A percentile compares a stretch with the other conserved stretches of the same genome.
Conservation (phyloP, 805 yeast species). For the Candida silvatica region DNA sequence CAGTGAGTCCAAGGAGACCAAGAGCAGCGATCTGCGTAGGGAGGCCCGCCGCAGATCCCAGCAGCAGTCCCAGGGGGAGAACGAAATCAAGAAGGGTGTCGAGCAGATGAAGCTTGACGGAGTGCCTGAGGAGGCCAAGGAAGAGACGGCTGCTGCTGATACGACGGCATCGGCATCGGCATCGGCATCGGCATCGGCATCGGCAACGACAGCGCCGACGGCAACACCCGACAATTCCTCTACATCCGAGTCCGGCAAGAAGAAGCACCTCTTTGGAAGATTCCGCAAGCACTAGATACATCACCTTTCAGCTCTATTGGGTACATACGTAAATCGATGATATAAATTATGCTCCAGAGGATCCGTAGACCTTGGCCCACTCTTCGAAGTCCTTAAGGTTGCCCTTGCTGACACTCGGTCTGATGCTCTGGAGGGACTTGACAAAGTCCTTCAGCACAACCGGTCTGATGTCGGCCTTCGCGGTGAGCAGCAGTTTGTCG, state of each 20-base stretch:
- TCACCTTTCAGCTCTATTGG: too few species aligned
- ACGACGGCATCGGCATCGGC: background rate
- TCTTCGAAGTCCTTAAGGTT: slow-evolving; percentile 75
- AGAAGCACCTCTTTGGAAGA: background rate
- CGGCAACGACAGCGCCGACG: too few species aligned
- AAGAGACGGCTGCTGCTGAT: background rate
- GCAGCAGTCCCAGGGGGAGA: too few species aligned
- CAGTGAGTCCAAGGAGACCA: slow-evolving; percentile 24
- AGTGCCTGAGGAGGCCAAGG: too few species aligned
- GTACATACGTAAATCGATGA: too few species aligned
- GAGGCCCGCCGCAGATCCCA: slow-evolving; percentile 10
- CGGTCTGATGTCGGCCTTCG: slow-evolving; percentile 73
- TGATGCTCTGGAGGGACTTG: slow-evolving; percentile 65
- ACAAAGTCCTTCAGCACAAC: slow-evolving; percentile 66
- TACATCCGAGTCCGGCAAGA: too few species aligned
- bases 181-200: background rate
- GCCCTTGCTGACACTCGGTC: slow-evolving; percentile 83
- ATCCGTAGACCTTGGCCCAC: slow-evolving; percentile 84
- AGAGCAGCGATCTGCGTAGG: slow-evolving; percentile 21
- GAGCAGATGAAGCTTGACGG: too few species aligned
- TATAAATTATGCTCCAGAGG: slow-evolving; percentile 65
- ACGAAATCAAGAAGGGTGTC: too few species aligned
- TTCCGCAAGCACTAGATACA: background rate
- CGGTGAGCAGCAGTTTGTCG: slow-evolving; percentile 61
- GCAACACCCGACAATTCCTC: background rate